Conservation (phyloP, 257 asterid species). For the Capsicum chinense region DNA sequence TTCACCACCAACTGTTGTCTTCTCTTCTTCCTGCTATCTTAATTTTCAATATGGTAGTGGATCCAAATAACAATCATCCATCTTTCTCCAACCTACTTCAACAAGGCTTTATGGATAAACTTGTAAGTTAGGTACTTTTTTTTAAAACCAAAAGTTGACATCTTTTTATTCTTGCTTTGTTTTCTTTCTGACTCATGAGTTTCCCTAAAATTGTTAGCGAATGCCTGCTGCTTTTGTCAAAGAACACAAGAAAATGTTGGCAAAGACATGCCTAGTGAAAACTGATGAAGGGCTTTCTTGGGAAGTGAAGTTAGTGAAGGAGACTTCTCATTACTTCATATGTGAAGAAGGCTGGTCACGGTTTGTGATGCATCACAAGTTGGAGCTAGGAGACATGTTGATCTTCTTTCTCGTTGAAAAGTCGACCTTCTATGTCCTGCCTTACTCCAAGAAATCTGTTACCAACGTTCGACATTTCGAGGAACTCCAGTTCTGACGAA, state of each 20-base stretch:
- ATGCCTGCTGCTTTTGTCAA: not conserved
- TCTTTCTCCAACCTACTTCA: not conserved
- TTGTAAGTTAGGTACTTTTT: not conserved
- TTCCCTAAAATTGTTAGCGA: not conserved
- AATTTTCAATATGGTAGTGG: not conserved
- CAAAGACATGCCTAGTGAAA: not conserved
- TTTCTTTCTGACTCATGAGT: not conserved
- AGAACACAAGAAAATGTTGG: slow-evolving; percentile 9
- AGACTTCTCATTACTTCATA: not conserved
- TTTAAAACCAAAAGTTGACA: not conserved
- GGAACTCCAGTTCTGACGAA: not conserved
- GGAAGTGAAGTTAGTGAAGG: not conserved
- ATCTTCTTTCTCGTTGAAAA: not conserved
- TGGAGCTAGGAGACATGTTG: not conserved
- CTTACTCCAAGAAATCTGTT: not conserved
- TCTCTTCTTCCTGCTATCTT: not conserved
- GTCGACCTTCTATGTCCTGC: not conserved
- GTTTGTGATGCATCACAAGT: not conserved
- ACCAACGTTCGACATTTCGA: not conserved
- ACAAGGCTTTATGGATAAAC: not conserved
- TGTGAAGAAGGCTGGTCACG: not conserved
- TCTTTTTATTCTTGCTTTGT: not conserved
- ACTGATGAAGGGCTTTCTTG: not conserved
- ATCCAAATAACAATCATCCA: not conserved
- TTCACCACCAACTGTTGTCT: not conserved